Conservation (phyloP, 2,329 filamentous ascomycete species). For the Verticillium albo-atrum region DNA sequence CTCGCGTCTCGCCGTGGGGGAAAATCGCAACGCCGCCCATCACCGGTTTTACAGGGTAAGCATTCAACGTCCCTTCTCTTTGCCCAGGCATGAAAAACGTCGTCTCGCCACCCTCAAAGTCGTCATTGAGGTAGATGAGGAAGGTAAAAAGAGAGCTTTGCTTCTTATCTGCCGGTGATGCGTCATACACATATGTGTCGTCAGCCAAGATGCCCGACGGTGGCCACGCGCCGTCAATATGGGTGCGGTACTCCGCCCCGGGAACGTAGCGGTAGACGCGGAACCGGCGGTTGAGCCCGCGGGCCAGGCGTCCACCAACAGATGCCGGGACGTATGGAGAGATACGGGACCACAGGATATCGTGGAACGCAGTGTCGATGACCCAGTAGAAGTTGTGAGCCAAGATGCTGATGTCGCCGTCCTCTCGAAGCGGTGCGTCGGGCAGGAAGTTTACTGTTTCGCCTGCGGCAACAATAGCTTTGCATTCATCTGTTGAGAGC, state of each 20-base stretch:
- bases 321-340: conserved; percentile 49
- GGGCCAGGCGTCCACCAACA: conserved; percentile 50
- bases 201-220: conserved; percentile 58
- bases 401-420: conserved; percentile 59
- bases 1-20: conserved; percentile 63
- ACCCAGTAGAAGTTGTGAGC: conserved; percentile 76
- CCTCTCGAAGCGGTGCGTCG: conserved; percentile 62
- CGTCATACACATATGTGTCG: conserved; percentile 61
- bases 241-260: conserved; percentile 66
- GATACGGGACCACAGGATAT: conserved; percentile 59
- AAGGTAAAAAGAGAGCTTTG: conserved; percentile 69
- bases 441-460: conserved; percentile 63
- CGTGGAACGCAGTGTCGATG: conserved; percentile 57
- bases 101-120: conserved; percentile 68
- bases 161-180: conserved; percentile 52
- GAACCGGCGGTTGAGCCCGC: conserved; percentile 66
- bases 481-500: conserved; percentile 57
- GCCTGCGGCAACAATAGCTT: conserved; percentile 60
- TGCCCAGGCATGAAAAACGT: conserved; percentile 65
- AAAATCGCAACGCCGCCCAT: conserved; percentile 67
- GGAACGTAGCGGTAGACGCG: conserved; percentile 70
- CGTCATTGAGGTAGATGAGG: conserved; percentile 65
- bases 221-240: conserved; percentile 71
- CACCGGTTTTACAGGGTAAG: conserved; percentile 63
- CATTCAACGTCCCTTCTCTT: conserved; percentile 62